Percentiles rank a stretch among this genome's conserved stretches.
These are phyloP conservation scores for Auriscalpium vulgare DNA, from an alignment of 768 basidiomycete genomes.

Conservation along the genomic window DNA sequence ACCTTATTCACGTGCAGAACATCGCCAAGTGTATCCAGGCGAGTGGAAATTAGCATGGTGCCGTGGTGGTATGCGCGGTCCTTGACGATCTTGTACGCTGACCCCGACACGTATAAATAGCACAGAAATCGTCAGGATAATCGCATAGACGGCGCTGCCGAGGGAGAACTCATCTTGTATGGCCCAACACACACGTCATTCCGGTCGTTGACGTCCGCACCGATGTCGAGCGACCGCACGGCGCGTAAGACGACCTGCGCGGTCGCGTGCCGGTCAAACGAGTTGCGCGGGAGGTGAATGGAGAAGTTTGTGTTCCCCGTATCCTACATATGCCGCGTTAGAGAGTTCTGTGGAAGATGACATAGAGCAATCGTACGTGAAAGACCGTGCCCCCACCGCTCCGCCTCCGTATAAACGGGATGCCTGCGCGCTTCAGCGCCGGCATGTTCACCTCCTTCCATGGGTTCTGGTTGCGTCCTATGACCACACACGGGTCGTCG, in stretches of 20 bases:
- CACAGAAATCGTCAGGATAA: constrained; percentile 4
- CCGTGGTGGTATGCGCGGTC: constrained; percentile 95
- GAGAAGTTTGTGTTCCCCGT: constrained; percentile 97
- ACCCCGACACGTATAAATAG: constrained; percentile 77
- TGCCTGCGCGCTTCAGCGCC: constrained; percentile 38
- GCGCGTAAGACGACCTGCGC: constrained; percentile 73
- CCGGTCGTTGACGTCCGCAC: constrained; percentile 77
- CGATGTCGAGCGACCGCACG: constrained; percentile 64
- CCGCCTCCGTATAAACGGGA: constrained; percentile 76
- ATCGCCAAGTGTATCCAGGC: constrained; percentile 62
- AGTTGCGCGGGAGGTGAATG: constrained; percentile 74
- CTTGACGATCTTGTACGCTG: constrained; percentile 92
- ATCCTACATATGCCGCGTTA: constrained; percentile 48
- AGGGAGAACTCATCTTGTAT: constrained; percentile 72
- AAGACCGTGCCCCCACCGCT: constrained; percentile 96
- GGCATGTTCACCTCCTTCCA: constrained; percentile 92
- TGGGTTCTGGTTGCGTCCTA: constrained; percentile 95
- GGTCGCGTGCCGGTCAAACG: constrained; percentile 75
- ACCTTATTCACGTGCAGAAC: constrained; percentile 65
- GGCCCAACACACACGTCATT: constrained; percentile 84
- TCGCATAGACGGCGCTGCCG: constrained; percentile 9
- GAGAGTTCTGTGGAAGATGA: neutral
- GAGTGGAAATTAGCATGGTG: constrained; percentile 92
- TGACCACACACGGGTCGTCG: constrained; percentile 82
- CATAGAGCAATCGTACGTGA: constrained; percentile 51